Conservation (phyloP, 2,329 filamentous ascomycete species). For the Claviceps lovelessii region DNA sequence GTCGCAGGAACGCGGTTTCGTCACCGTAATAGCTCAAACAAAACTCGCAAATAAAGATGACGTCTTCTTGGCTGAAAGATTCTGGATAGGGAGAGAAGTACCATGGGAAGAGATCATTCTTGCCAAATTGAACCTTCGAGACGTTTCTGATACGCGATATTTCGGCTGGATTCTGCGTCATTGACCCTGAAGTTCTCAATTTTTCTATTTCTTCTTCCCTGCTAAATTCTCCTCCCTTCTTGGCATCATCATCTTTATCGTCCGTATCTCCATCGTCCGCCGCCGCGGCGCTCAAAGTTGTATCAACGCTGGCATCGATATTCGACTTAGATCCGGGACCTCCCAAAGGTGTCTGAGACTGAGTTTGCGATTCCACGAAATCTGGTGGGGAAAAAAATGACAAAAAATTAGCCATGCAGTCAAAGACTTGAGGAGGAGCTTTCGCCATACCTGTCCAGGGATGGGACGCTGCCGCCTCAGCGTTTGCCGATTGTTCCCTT, state of each 20-base stretch:
- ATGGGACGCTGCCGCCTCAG: slow-evolving; percentile 39
- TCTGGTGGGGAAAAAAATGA: slow-evolving; percentile 16
- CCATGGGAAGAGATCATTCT: slow-evolving; percentile 87
- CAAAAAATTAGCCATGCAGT: not conserved
- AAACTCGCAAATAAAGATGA: slow-evolving; percentile 95
- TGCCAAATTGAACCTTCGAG: slow-evolving; percentile 85
- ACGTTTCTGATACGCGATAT: slow-evolving; percentile 93
- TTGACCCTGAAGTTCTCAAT: slow-evolving; percentile 81
- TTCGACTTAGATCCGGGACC: slow-evolving; percentile 31
- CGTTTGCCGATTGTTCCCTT: slow-evolving; percentile 39
- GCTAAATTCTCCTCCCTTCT: slow-evolving; percentile 45
- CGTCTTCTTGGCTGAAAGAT: slow-evolving; percentile 71
- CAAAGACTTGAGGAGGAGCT: not conserved
- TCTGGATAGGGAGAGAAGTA: slow-evolving; percentile 97
- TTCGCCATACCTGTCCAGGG: slow-evolving; percentile 30
- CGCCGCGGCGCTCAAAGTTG: slow-evolving; percentile 29
- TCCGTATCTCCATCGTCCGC: slow-evolving; percentile 42
- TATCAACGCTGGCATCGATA: slow-evolving; percentile 27
- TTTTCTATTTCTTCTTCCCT: slow-evolving; percentile 93
- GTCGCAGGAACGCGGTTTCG: slow-evolving; percentile 66
- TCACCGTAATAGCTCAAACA: slow-evolving; percentile 85
- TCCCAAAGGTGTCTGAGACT: slow-evolving; percentile 28
- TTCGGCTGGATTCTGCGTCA: slow-evolving; percentile 97
- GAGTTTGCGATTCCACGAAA: slow-evolving; percentile 32
- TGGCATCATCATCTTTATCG: slow-evolving; percentile 30